phyloP scores from a whole-genome alignment of 257 asterid genomes.

The Scutellaria minor region DNA sequence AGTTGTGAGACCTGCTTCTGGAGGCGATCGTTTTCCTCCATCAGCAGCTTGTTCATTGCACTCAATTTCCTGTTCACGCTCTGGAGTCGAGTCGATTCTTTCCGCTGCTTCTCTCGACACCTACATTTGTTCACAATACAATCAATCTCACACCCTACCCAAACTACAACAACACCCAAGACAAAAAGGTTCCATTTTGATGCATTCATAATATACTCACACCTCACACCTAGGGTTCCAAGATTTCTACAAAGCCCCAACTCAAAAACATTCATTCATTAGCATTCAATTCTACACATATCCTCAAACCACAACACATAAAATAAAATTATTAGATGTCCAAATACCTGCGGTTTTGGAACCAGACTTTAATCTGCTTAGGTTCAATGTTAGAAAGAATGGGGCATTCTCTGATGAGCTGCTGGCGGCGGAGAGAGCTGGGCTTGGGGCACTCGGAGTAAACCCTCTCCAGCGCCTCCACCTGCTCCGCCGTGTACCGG shows the following conservation, averaged over 20 bases:
- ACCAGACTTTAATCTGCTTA: slow-evolving; percentile 98
- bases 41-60: slow-evolving; percentile 92
- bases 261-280: no score
- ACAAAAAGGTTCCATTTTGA: no score
- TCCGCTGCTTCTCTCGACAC: slow-evolving; percentile 98
- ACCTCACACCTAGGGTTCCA: not conserved
- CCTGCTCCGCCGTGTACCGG: slow-evolving; percentile 95
- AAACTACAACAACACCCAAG: no score
- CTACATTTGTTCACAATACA: slow-evolving; percentile 44
- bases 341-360: slow-evolving; percentile 87
- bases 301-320: no score
- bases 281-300: no score
- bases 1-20: slow-evolving; percentile 97
- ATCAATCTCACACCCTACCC: not conserved
- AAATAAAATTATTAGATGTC: not conserved
- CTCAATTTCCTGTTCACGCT: slow-evolving; percentile 82
- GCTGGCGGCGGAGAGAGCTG: slow-evolving; percentile 90
- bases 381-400: slow-evolving; percentile 89
- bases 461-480: slow-evolving; percentile 96
- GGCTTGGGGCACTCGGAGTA: slow-evolving; percentile 96
- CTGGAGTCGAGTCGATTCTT: slow-evolving; percentile 83
- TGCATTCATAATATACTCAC: no score
- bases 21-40: slow-evolving; percentile 98
- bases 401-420: slow-evolving; percentile 88
- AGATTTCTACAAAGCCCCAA: not conserved